These are phyloP conservation scores for Madurella fahalii DNA, from an alignment of 2,329 filamentous ascomycete genomes.

Conservation along the genomic window DNA sequence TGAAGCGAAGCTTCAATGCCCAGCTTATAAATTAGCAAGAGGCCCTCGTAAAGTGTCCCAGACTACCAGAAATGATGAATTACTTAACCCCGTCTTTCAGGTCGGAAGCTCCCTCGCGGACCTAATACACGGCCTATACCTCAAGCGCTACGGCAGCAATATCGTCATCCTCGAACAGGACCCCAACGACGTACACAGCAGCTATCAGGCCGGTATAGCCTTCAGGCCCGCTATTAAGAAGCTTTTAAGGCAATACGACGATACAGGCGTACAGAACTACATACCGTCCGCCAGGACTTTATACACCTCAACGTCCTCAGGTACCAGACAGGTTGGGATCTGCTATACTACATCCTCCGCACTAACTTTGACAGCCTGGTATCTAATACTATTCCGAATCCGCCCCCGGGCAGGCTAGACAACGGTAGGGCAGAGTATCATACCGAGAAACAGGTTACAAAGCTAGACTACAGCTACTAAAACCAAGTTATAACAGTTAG, in stretches of 20 bases:
- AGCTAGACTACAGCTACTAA: slow-evolving; percentile 15
- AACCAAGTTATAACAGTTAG: slow-evolving; percentile 18
- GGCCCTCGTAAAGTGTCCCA: too few relatives aligned
- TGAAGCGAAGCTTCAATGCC: too few relatives aligned
- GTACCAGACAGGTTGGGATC: slow-evolving; percentile 39
- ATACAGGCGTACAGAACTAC: slow-evolving; percentile 23
- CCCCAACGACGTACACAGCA: slow-evolving; percentile 32
- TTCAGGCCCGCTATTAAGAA: slow-evolving; percentile 31
- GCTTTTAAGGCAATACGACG: slow-evolving; percentile 35
- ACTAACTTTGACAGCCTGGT: slow-evolving; percentile 37
- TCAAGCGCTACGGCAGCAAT: slow-evolving; percentile 34
- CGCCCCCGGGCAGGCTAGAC: slow-evolving; percentile 16
- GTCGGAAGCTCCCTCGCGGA: slow-evolving; percentile 36
- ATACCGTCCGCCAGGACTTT: slow-evolving; percentile 13
- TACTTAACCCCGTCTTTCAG: too few relatives aligned
- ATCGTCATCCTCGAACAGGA: slow-evolving; percentile 38
- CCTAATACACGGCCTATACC: slow-evolving; percentile 31
- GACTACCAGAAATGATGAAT: too few relatives aligned
- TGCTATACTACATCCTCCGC: slow-evolving; percentile 37
- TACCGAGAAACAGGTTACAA: slow-evolving; percentile 23
- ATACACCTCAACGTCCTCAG: slow-evolving; percentile 23
- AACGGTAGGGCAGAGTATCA: slow-evolving; percentile 25
- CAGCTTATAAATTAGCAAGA: too few relatives aligned
- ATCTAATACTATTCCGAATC: slow-evolving; percentile 23
- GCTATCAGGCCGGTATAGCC: slow-evolving; percentile 39